Percentiles rank a stretch among this genome's conserved stretches.
phyloP scores from a whole-genome alignment of 2,329 filamentous ascomycete species.

The Pochonia chlamydosporia region DNA sequence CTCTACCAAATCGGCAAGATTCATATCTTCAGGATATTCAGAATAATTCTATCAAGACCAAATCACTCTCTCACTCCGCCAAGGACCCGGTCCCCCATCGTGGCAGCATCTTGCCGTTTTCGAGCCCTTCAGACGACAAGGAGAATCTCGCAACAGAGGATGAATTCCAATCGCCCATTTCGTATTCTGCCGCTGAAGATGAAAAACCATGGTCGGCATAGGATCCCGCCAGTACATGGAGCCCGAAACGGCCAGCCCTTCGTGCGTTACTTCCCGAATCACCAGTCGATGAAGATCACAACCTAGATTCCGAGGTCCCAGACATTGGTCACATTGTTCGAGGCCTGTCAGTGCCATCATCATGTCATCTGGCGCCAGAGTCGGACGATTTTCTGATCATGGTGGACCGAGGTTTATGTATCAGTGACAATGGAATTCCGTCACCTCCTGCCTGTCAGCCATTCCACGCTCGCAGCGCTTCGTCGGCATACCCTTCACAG shows the following conservation, averaged over 20 bases:
- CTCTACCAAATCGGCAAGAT: background rate
- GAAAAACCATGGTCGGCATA: constrained; percentile 5
- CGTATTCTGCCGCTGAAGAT: background rate
- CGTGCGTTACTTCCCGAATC: no score
- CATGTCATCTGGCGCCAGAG: constrained; percentile 3
- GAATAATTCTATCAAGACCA: background rate
- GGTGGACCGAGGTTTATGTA: constrained; percentile 12
- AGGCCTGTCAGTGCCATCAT: background rate
- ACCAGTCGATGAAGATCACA: no score
- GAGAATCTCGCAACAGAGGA: background rate
- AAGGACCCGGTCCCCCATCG: background rate
- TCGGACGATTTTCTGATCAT: constrained; percentile 12
- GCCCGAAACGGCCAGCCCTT: no score
- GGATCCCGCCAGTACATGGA: constrained; percentile 5
- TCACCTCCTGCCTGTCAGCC: background rate
- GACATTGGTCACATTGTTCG: background rate
- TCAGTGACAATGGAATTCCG: background rate
- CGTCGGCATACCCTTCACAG: constrained; percentile 25
- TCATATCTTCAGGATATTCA: constrained; percentile 3
- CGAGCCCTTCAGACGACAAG: constrained; percentile 1
- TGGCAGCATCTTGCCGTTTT: background rate
- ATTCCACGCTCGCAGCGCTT: constrained; percentile 18
- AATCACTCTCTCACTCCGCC: background rate
- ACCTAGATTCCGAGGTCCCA: background rate
- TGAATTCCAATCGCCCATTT: background rate